Percentiles rank a stretch among this genome's conserved stretches.
These are phyloP conservation scores for Hamamelis virginiana DNA, from an alignment of 164 flowering plant genomes.

Conservation along the genomic window DNA sequence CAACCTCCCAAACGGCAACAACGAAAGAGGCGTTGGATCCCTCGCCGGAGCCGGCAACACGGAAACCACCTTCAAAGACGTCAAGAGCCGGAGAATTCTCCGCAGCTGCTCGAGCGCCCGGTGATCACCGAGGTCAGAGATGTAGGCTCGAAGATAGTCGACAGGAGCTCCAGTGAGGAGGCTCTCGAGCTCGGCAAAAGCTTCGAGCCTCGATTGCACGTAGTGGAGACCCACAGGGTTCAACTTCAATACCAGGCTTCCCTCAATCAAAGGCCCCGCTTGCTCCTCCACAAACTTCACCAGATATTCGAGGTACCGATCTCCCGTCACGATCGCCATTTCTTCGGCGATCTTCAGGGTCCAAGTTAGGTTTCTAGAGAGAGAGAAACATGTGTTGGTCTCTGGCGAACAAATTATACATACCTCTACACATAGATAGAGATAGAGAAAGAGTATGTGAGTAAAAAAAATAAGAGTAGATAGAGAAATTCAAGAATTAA, in stretches of 20 bases:
- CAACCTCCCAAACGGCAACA: conserved; percentile 69
- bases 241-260: conserved; percentile 60
- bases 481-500: too few species aligned
- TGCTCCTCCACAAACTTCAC: conserved; percentile 70
- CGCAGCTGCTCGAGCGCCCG: conserved; percentile 93
- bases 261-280: conserved; percentile 69
- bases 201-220: conserved; percentile 86
- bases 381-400: background rate
- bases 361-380: conserved; percentile 3
- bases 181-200: conserved; percentile 74
- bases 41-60: conserved; percentile 51
- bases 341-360: background rate
- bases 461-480: too few species aligned
- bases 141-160: conserved; percentile 91
- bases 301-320: conserved; percentile 72
- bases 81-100: conserved; percentile 65
- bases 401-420: too few species aligned
- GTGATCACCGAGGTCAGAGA: conserved; percentile 97
- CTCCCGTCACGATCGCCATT: conserved; percentile 91
- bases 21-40: conserved; percentile 77
- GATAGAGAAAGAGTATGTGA: too few species aligned
- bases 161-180: conserved; percentile 86
- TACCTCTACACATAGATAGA: too few species aligned
- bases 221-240: conserved; percentile 92
- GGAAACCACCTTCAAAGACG: conserved; percentile 80